A percentile compares a stretch with the other conserved stretches of the same genome.
phyloP scores from a whole-genome alignment of 805 yeast species.

The Metschnikowia koreensis region DNA sequence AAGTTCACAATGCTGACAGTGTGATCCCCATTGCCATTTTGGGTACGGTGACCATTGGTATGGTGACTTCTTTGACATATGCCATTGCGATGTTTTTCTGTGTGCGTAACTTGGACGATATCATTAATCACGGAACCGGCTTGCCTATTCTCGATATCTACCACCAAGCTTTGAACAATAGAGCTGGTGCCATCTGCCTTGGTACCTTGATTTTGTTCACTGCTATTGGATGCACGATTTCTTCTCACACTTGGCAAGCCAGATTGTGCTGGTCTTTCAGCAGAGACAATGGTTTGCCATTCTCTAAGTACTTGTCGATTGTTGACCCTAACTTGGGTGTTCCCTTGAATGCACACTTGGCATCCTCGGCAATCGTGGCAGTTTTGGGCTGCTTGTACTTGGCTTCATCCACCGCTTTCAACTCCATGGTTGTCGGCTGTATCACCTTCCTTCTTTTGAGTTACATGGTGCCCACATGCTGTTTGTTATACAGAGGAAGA shows the following conservation, averaged over 20 bases:
- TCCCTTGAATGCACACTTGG: constrained; percentile 41
- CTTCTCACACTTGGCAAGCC: constrained; percentile 45
- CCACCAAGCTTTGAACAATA: constrained; percentile 36
- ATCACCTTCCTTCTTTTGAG: constrained; percentile 38
- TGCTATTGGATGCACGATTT: constrained; percentile 38
- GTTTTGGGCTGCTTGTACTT: constrained; percentile 37
- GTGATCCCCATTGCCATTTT: constrained; percentile 40
- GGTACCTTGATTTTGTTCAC: constrained; percentile 35
- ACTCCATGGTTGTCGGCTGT: constrained; percentile 39
- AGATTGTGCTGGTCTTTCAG: constrained; percentile 44
- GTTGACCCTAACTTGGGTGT: constrained; percentile 39
- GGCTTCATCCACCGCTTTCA: constrained; percentile 40
- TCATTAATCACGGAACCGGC: constrained; percentile 31
- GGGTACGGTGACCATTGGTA: constrained; percentile 41
- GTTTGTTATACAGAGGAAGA: constrained; percentile 37
- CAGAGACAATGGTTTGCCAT: constrained; percentile 45
- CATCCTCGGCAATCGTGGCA: constrained; percentile 33
- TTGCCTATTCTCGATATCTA: constrained; percentile 42
- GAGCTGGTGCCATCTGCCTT: constrained; percentile 36
- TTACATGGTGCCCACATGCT: constrained; percentile 35
- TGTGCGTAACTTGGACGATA: constrained; percentile 29
- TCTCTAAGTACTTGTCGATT: constrained; percentile 35
- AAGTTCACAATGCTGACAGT: constrained; percentile 35
- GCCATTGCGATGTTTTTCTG: constrained; percentile 42
- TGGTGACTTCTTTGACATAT: constrained; percentile 38